Evolutionary conservation across 192 early-diverging fungal species (phyloP).

Genomic region (Obelidium mucronatum): DNA sequence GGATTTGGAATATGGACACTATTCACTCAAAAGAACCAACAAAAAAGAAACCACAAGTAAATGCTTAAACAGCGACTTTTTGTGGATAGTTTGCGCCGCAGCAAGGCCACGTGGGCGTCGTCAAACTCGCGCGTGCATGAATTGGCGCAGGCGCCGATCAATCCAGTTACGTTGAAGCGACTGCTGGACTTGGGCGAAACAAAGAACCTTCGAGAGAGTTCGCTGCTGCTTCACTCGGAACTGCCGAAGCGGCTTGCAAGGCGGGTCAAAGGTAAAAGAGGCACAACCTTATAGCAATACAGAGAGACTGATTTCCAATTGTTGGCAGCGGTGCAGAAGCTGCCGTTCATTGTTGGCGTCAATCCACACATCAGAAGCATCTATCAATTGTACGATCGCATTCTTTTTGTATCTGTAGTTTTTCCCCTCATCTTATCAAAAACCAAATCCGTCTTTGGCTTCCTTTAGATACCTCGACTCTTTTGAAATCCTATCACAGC

Average conservation of each 20-base stretch:
- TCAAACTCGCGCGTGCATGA: conserved; percentile 22
- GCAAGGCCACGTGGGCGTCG: conserved; percentile 23
- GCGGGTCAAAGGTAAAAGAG: conserved; percentile 66
- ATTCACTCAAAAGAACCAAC: too few relatives aligned
- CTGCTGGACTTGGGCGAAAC: conserved; percentile 78
- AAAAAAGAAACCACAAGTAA: too few relatives aligned
- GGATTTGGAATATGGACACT: too few relatives aligned
- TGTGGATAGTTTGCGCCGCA: not conserved
- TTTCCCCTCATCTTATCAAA: not conserved
- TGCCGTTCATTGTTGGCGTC: conserved; percentile 96
- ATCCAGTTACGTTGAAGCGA: conserved; percentile 78
- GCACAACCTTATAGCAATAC: too few relatives aligned
- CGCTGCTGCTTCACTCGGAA: conserved; percentile 62
- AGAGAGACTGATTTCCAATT: not conserved
- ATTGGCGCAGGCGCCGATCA: conserved; percentile 59
- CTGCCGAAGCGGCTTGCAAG: conserved; percentile 89
- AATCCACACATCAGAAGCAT: conserved; percentile 90
- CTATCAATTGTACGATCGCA: conserved; percentile 73
- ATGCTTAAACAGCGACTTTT: too few relatives aligned
- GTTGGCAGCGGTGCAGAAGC: conserved; percentile 75
- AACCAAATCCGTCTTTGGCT: not conserved
- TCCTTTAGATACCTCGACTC: conserved; percentile 53
- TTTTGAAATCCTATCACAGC: conserved; percentile 71
- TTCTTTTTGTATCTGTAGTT: too few relatives aligned
- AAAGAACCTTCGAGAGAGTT: conserved; percentile 46